Evolutionary conservation across 208 protist species (phyloP), one percentile per base, ranked within the genome.

Genomic region (Wallacemonas sp.): DNA sequence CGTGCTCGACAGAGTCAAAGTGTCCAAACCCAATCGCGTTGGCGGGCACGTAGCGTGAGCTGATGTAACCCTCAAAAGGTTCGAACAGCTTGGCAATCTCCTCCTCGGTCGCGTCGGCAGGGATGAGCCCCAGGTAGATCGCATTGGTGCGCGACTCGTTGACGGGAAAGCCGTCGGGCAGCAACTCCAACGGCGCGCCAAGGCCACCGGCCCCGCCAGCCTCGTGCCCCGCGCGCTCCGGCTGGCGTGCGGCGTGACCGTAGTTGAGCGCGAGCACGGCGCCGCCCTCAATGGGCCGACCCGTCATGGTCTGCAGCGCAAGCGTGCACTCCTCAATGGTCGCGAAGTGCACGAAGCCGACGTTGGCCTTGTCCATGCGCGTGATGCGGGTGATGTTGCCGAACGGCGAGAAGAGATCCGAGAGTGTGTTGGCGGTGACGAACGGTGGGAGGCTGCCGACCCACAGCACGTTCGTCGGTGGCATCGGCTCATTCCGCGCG

Each of bases 321-420:
- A 88, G 71, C 38, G 85, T 90, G 74, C 90, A 96, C 57, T 85
- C 68, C 41, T 96, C 90, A 33, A 92, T 68, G 16, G 82, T 85
- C 52, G 88, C 85, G 68, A 87, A 96, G 72, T 93, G 82, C 43
- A 96, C 68, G 65, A 96, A 96, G 23, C 85, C 90, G 78, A 96
- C 87, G 63, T 82, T 85, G 19, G 72, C 61, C 29, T 71, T 68
- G 9, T 85, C 87, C 21, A 96, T 65, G 33, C 87, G 87, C 14
- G 87, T 87, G 57, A 96, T 67, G 39, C 58, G 67, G 36, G 65
- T 79, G 54, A 96, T 85, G 17, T 57, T 79, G 29, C 90, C 90
- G 47, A 93, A 96, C 11, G 81, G 68, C 46, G 89, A 83, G 49
- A 96, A 96, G 26, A 92, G 74, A 34, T 93, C 87, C 17, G 72